Evolutionary conservation across 495 filamentous ascomycete species (phyloP), one percentile per base, ranked within the genome.

Genomic region (Lophiostoma macrostomum): DNA sequence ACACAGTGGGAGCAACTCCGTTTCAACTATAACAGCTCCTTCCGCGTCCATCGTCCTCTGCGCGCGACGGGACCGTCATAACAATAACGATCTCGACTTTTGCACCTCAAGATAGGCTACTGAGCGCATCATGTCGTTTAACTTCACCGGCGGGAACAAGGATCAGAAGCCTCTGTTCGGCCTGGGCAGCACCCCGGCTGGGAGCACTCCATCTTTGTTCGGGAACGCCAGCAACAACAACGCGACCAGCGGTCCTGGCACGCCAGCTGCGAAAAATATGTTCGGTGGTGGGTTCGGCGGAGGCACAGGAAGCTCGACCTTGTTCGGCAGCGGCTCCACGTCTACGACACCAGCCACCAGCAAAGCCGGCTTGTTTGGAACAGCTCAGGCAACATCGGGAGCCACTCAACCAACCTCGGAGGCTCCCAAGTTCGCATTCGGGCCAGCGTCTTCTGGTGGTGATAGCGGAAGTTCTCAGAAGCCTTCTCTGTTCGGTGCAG

Each of bases 131-230:
- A 44, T 39, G 43, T 31, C 50, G 5, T 54, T 58, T 25, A 52
- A 38, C n/a, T 55, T 50, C 37, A 28, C 31, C 32, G 35, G 27
- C 28, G 34, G 49, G 11, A 48, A 25, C 19, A 49, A 48, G n/a
- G 35, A 49, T 20, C 42, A 49, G 20, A 48, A 53, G 37, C 41
- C 40, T 14, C 41, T 53, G 16, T 58, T 58, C 42, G 50, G 49
- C 20, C 37, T 41, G 2, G 25, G 13, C 25, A 37, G 16, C 20
- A 50, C 40, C 4, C 32, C 56, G 11, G 49, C 19, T 14, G 30
- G 22, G 6, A 37, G 45, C 2, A 50, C 56, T n/a, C 27, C 49
- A 12, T 30, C 47, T 25, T 23, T 58, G 14, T 58, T 58, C 18
- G 55, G 55, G 1, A 20, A 4, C n/a, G 28, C 44, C 5, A 48